Percentiles rank a stretch among this genome's conserved stretches.
Evolutionary conservation across 169 alveolate genomes (phyloP).

Genomic region (Toxoplasma gondii): DNA sequence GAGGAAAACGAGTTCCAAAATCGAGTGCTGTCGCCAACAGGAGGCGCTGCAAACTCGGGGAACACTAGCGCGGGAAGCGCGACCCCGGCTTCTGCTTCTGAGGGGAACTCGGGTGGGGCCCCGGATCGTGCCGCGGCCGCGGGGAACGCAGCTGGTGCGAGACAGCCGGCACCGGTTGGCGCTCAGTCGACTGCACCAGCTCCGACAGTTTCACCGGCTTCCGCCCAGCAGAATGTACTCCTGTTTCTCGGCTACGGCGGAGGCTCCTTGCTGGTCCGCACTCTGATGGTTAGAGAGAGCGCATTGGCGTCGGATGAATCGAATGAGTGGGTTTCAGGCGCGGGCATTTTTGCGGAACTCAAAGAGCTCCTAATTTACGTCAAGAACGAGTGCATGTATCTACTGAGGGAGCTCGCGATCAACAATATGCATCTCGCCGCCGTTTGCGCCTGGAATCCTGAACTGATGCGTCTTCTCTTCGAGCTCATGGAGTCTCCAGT

Average conservation of each 20-base stretch:
- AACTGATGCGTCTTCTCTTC: neutral
- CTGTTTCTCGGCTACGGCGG: conserved; percentile 34
- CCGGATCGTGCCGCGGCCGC: too few species aligned
- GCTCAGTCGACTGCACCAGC: neutral
- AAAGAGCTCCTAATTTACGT: neutral
- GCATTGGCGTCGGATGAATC: neutral
- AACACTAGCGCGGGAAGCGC: neutral
- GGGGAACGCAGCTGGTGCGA: neutral
- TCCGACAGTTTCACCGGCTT: conserved; percentile 9
- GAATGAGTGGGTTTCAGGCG: neutral
- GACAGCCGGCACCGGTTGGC: neutral
- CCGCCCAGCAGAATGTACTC: conserved; percentile 8
- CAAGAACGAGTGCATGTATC: conserved; percentile 5
- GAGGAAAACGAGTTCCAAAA: neutral
- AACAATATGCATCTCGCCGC: neutral
- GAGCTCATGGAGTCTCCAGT: conserved; percentile 22
- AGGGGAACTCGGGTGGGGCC: neutral
- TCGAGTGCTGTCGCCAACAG: neutral
- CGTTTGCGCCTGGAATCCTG: neutral
- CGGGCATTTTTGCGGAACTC: neutral
- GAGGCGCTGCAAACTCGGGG: neutral
- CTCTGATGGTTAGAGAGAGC: neutral
- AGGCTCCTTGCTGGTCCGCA: neutral
- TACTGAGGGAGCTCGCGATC: neutral
- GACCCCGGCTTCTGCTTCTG: neutral